These are phyloP conservation scores for Ganoderma boninense DNA, from an alignment of 1,284 basidiomycete species.

Conservation along the genomic window DNA sequence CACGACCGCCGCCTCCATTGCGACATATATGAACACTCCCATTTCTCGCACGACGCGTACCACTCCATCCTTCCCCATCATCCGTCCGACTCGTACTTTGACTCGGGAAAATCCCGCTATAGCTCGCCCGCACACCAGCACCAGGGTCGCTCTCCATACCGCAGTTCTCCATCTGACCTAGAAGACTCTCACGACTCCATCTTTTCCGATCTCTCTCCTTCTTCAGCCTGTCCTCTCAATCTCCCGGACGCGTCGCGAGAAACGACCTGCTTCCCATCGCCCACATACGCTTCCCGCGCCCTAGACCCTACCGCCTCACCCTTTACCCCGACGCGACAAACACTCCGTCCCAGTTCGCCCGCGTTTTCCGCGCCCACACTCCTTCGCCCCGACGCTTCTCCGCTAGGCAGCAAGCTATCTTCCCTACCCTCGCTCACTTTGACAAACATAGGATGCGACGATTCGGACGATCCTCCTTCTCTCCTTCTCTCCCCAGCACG, in stretches of 20 bases:
- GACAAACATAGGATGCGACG: constrained; percentile 34
- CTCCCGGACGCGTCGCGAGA: constrained; percentile 41
- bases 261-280: constrained; percentile 36
- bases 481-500: constrained; percentile 30
- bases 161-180: constrained; percentile 29
- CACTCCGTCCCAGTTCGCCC: constrained; percentile 28
- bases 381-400: constrained; percentile 32
- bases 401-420: constrained; percentile 30
- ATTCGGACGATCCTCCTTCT: constrained; percentile 31
- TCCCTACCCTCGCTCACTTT: constrained; percentile 37
- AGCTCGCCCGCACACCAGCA: constrained; percentile 25
- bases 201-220: constrained; percentile 34
- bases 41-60: constrained; percentile 33
- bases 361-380: constrained; percentile 32
- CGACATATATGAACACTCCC: constrained; percentile 37
- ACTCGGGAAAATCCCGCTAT: constrained; percentile 24
- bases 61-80: constrained; percentile 27
- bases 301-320: constrained; percentile 33
- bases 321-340: constrained; percentile 34
- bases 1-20: constrained; percentile 39
- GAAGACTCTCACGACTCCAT: constrained; percentile 34
- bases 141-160: constrained; percentile 31
- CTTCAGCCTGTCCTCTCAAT: constrained; percentile 33
- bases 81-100: constrained; percentile 24
- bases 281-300: constrained; percentile 29